Base-by-base conservation (phyloP, 2,329 filamentous ascomycete genomes). In the Trichoderma sp. region DNA sequence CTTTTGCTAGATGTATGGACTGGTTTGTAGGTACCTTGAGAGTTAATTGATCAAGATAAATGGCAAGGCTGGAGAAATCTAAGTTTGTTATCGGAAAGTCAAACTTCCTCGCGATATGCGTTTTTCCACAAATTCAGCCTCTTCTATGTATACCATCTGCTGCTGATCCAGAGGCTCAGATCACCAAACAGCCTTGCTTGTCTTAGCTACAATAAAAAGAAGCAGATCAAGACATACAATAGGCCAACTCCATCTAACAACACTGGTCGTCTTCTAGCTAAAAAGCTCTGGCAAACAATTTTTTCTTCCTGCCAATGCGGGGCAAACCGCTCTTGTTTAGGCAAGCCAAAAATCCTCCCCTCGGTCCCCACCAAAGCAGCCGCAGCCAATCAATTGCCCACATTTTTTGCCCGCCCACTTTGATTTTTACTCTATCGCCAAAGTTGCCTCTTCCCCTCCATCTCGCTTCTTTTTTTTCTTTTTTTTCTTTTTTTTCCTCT, bases 391-490 rank as follows among this genome's bases (percentile, higher is more conserved):
- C 63, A 66, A 66, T 66, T 39, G 32, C 8, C 54, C 54, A 56
- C 54, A 6, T 24, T 43, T 32, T 18, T 14, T 32, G 32, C 28
- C 52, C 54, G 30, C 54, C 64, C 63, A 58, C 55, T 68, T 56
- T 65, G 66, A 68, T 70, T 70, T 63, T 71, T 61, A 32, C 21
- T 49, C 54, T 34, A 59, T 66, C 54, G 39, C 54, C 39, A 66
- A 64, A 58, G 30, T 52, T 46, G 52, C 49, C 56, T 52, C 43
- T 58, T 51, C 52, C 26, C 34, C 37, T 21, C 51, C 39, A 49
- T 28, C 39, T 37, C 30, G 30, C 39, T 39, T 37, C 28, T 66
- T 43, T 58, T 34, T 16, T 43, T 30, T 16, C 49, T 66, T 30
- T 58, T 28, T 65, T 65, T 46, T 34, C 10, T 26, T 59, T 49